Evolutionary conservation across 106 monocot species (phyloP), one percentile per base, ranked within the genome.

Genomic region (Gastrodia elata): DNA sequence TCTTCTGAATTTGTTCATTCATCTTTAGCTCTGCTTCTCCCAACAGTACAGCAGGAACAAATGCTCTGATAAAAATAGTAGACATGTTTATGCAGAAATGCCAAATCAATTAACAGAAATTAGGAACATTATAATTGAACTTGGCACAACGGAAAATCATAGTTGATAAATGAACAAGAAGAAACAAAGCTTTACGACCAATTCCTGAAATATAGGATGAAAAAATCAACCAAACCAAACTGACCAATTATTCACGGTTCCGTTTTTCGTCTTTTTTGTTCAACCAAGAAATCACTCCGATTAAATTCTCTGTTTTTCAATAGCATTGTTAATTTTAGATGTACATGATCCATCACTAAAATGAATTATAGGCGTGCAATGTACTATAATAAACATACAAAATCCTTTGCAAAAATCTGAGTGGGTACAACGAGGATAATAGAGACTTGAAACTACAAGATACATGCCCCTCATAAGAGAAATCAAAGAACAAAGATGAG

Each of bases 41-140:
- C 76, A 97, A 58, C 49, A 97, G 83, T 33, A 97, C 90, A 77
- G 97, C 92, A 79, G 97, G 97, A 84, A 97, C 97, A 85, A 93
- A 97, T 56, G 93, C 92, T 83, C 97, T 96, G 87, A 36, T 56
- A 18, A 61, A 39, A 68, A 73, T 16, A 8, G 2, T 40, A 26
- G 41, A 69, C 36, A 0, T 37, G 20, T 36, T 67, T 13, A 61
- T 9, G 32, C 61, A 61, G 34, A 67, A 35, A 67, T 20, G 37
- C 27, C 6, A 6, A 65, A 67, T 36, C 25, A 67, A 67, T 36
- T 37, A 67, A 35, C 16, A 37, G 5, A 67, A 67, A 67, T 67
- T n/a, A 67, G 5, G 18, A 37, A 11, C 1, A 11, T 61, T 61
- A 27, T 61, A 30, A 24, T 61, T 61, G 61, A 30, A 28, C 30